Base-by-base conservation (phyloP, 441 rosid species). In the Hura crepitans region DNA sequence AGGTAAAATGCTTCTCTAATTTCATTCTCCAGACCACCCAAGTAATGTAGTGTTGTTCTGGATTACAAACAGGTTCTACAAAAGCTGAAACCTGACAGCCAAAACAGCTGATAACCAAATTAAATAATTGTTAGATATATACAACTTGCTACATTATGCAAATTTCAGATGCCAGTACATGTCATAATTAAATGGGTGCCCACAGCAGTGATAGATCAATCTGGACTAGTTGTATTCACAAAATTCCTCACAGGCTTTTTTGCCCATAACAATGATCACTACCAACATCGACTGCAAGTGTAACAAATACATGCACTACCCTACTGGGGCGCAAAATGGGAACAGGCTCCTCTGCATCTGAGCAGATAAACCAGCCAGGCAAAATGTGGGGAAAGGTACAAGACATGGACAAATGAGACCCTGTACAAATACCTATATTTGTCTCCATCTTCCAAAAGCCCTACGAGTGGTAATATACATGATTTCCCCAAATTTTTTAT, bases 401-500 rank as follows among this genome's bases (percentile, higher is more conserved):
- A 74, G 78, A 71, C 67, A 75, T 62, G 84, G 85, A 42, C 67
- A 82, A 86, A 81, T 23, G 84, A 77, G 86, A 83, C 77, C 80
- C 92, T 89, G 88, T 87, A 89, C 94, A 89, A 74, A 73, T 78
- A 78, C 81, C 87, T 89, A 81, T 85, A 77, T 81, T 77, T 67
- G 78, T 78, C 89, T 82, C 79, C 67, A 75, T 73, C 85, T 74
- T 84, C 82, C 89, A 86, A 70, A 55, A 57, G 75, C 84, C 83
- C 88, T 82, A 74, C 73, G 72, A 79, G 82, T 81, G 84, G 78
- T 81, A 84, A 87, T 89, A 45, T 89, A 89, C 93, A 87, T 50
- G 70, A 72, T 65, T 65, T 72, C 85, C 81, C 72, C 75, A 54
- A 49, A 39, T 51, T 69, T 43, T n/a, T 27, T n/a, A 67, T 60